Evolutionary conservation across 1,284 basidiomycete species (phyloP).

Genomic region (Stygiomarasmius scandens): DNA sequence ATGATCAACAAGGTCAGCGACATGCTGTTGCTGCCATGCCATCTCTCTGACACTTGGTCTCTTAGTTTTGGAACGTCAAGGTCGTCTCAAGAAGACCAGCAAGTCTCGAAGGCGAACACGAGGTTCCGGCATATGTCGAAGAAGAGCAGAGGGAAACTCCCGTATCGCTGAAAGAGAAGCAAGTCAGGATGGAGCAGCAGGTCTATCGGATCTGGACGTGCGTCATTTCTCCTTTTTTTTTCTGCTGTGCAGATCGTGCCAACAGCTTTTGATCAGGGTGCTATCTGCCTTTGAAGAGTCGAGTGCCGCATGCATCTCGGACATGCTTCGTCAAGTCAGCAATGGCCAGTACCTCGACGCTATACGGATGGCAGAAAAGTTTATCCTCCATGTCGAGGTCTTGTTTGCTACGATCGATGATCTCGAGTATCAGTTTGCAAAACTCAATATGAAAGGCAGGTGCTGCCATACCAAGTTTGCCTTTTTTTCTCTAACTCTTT

Average conservation of each 20-base stretch:
- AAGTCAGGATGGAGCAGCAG: slow-evolving; percentile 94
- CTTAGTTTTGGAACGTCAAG: slow-evolving; percentile 92
- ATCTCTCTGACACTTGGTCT: slow-evolving; percentile 18
- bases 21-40: slow-evolving; percentile 10
- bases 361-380: slow-evolving; percentile 97
- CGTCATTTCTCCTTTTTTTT: slow-evolving; percentile 31
- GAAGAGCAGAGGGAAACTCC: slow-evolving; percentile 85
- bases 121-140: slow-evolving; percentile 60
- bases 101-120: slow-evolving; percentile 43
- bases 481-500: not conserved
- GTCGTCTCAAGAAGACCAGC: slow-evolving; percentile 79
- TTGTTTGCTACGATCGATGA: slow-evolving; percentile 98
- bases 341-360: slow-evolving; percentile 95
- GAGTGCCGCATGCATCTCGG: slow-evolving; percentile 98
- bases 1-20: slow-evolving; percentile 95
- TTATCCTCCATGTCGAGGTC: slow-evolving; percentile 97
- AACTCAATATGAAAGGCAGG: slow-evolving; percentile 80
- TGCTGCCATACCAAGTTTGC: slow-evolving; percentile 6
- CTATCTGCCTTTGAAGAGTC: slow-evolving; percentile 98
- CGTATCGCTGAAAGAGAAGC: slow-evolving; percentile 86
- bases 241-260: slow-evolving; percentile 11
- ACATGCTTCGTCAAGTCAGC: slow-evolving; percentile 98
- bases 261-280: slow-evolving; percentile 54
- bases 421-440: slow-evolving; percentile 88
- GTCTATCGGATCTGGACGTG: slow-evolving; percentile 99